Conservation (phyloP, 208 protist genomes). For the Leishmania tarentolae region DNA sequence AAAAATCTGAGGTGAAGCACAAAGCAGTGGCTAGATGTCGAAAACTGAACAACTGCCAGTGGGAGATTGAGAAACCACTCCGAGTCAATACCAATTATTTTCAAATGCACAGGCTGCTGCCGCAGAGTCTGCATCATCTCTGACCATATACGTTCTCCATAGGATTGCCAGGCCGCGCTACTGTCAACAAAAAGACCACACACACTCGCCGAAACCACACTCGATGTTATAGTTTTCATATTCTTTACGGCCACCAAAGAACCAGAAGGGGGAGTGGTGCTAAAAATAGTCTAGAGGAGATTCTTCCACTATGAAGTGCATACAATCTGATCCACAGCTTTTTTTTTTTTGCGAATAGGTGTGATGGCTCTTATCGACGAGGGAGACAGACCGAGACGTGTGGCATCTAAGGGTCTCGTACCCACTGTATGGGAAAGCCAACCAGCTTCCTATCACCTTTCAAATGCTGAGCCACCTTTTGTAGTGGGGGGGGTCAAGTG, state of each 20-base stretch:
- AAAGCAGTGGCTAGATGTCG: conserved; percentile 61
- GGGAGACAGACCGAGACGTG: background rate
- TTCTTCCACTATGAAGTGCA: background rate
- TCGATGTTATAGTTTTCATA: conserved; percentile 29
- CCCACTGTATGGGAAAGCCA: background rate
- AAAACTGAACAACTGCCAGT: conserved; percentile 52
- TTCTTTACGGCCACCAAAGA: background rate
- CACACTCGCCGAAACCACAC: conserved; percentile 11
- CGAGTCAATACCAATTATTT: conserved; percentile 53
- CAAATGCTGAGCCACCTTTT: background rate
- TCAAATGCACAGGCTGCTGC: conserved; percentile 17
- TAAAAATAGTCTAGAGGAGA: background rate
- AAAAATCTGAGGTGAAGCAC: conserved; percentile 64
- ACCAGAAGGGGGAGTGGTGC: background rate
- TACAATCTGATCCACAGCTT: background rate
- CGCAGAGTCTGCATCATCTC: conserved; percentile 43
- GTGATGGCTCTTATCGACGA: background rate
- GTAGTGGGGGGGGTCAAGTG: background rate
- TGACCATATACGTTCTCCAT: conserved; percentile 36
- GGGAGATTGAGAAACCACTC: conserved; percentile 63
- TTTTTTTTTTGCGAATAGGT: background rate
- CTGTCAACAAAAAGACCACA: conserved; percentile 35
- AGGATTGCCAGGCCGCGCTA: conserved; percentile 31
- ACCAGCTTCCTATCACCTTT: background rate
- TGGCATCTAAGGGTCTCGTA: background rate